These are phyloP conservation scores for Leonotis leonurus DNA, from an alignment of 257 asterid genomes.

Conservation along the genomic window DNA sequence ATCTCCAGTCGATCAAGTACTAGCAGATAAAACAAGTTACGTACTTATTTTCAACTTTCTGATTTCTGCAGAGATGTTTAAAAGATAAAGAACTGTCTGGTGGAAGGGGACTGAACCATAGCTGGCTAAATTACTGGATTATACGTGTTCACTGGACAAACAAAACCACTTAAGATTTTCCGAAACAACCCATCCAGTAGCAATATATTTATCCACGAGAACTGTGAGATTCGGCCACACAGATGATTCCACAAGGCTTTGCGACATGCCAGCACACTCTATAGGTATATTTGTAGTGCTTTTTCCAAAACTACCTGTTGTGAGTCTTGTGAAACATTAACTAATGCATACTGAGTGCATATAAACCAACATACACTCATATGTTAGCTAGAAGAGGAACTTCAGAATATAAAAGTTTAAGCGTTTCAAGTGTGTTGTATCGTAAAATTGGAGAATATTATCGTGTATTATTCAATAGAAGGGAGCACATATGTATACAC, in stretches of 20 bases:
- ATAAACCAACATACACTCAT: neutral
- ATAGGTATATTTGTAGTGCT: neutral
- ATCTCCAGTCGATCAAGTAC: neutral
- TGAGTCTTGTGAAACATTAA: constrained; percentile 9
- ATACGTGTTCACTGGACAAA: neutral
- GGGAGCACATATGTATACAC: too few species aligned
- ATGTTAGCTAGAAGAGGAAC: neutral
- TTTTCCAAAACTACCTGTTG: constrained; percentile 5
- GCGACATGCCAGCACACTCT: constrained; percentile 3
- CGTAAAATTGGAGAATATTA: too few species aligned
- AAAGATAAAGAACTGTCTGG: constrained; percentile 1
- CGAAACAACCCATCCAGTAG: neutral
- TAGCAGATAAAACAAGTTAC: neutral
- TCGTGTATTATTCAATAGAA: too few species aligned
- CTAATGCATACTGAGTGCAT: constrained; percentile 1
- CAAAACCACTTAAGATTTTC: neutral
- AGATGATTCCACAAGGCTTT: neutral
- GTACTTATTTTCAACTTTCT: constrained; percentile 4
- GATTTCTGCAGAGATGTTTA: neutral
- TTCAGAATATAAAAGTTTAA: constrained; percentile 1
- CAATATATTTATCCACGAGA: neutral
- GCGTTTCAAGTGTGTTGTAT: too few species aligned
- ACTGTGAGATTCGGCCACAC: neutral
- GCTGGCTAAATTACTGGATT: neutral
- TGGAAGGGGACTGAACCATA: neutral